Evolutionary conservation across 1,284 basidiomycete genomes (phyloP), one percentile per base, ranked within the genome.

Genomic region (Tremellales sp.): DNA sequence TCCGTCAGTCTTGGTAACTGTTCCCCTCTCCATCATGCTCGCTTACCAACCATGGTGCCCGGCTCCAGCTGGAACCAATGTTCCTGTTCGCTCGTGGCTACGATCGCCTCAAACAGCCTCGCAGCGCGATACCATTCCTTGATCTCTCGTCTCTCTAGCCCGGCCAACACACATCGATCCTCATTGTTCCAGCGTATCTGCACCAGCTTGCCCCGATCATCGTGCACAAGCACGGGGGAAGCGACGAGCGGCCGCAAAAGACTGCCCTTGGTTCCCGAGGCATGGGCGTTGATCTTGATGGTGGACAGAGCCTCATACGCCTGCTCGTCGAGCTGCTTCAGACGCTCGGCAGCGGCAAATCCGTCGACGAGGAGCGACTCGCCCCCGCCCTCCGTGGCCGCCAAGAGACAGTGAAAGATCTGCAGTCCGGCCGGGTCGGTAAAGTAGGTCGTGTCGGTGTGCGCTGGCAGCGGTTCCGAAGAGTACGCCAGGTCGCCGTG

Each of bases 371-470:
- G 82, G 6, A 97, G 78, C 1, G 89, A 90, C 9, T 83, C 79
- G 5, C 94, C 94, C 1, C 94, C 94, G 14, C 77, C 76, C 8
- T 90, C 89, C 1, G 83, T 72, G 7, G 70, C 63, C 0, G 84
- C 86, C 29, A 97, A 82, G 26, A 97, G 79, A n/a, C n/a, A n/a
- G 69, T 98, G 94, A 75, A 98, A 97, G 45, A 97, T 77, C 66
- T 98, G 94, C 21, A 98, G 75, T 3, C 94, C 93, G 40, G 86
- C 87, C 0, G 94, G 90, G 69, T 94, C 87, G 31, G 87, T 91
- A 61, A 86, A 91, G 73, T 97, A 97, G 2, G 93, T 94, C 40
- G 87, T 95, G 63, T 97, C 94, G 1, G 93, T 97, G 68, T 98
- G 94, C 0, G 90, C 91, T 7, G 82, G 83, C 5, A 98, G 80